Evolutionary conservation across 1,139 yeast genomes (phyloP), one percentile per base, ranked within the genome.

Genomic region (Nakaseomyces glabratus): DNA sequence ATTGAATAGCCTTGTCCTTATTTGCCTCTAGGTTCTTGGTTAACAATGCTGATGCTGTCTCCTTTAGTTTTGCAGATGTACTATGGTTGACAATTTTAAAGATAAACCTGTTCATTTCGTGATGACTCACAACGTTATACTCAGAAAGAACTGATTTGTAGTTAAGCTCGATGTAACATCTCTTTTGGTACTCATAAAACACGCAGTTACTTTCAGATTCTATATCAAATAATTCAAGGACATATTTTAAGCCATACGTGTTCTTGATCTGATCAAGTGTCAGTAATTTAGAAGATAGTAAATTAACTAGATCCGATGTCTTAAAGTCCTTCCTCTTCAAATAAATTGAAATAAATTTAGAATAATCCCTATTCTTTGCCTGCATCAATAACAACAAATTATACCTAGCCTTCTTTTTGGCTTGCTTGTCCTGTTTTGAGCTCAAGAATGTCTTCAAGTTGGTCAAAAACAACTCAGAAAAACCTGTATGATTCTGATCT

Each of bases 321-420:
- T 43, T 42, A 24, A 50, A 52, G 37, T 45, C 46, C 36, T 50
- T 53, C 21, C 59, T 43, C 32, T 55, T 56, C 32, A 56, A 37
- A 34, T 43, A 55, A 12, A 56, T 46, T 1, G 60, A 47, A 47
- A 55, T 46, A 26, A 49, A 52, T 26, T 55, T 56, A 29, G 46
- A 48, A 31, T 55, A 55, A 7, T 56, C 60, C 25, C 50, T 42
- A 7, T 26, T 16, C 20, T 47, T 45, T 1, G 46, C 35, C 13
- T 40, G 34, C 47, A 48, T 49, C 18, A 55, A 40, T 8, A 52
- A 36, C 9, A 47, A 26, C 21, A 56, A 35, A 28, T 43, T 45
- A 12, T 40, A 39, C 29, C 54, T 46, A 4, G 46, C 43, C 12
- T 31, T 36, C 13, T 35, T 42, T 20, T 34, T 40, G 2, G 35